Conservation (phyloP, 2,329 filamentous ascomycete genomes). For the Ceratocystis harringtonii region DNA sequence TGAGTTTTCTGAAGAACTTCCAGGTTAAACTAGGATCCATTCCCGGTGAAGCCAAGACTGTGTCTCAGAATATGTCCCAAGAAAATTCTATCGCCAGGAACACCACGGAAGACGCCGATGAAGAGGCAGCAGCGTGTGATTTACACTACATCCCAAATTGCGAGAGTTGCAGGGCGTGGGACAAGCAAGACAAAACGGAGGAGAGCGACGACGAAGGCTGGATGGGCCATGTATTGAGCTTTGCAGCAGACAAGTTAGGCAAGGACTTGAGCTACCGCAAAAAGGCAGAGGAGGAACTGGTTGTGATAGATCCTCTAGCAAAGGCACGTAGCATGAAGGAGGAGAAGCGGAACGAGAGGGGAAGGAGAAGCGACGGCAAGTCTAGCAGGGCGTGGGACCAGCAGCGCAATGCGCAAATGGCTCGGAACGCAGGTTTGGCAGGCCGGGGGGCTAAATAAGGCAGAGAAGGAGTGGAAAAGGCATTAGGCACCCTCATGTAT, state of each 20-base stretch:
- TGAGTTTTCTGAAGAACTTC: slow-evolving; percentile 17
- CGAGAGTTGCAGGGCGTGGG: slow-evolving; percentile 80
- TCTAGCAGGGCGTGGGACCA: slow-evolving; percentile 44
- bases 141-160: slow-evolving; percentile 93
- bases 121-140: slow-evolving; percentile 69
- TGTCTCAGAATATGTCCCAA: neutral
- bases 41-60: neutral
- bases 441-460: slow-evolving; percentile 41
- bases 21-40: slow-evolving; percentile 7
- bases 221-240: slow-evolving; percentile 75
- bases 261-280: slow-evolving; percentile 84
- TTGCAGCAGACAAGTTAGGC: slow-evolving; percentile 76
- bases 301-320: slow-evolving; percentile 85
- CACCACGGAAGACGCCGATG: slow-evolving; percentile 32
- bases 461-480: neutral
- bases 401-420: slow-evolving; percentile 41
- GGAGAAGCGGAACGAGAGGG: slow-evolving; percentile 45
- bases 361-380: slow-evolving; percentile 35
- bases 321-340: slow-evolving; percentile 59
- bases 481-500: neutral
- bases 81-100: neutral
- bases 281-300: slow-evolving; percentile 78
- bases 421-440: slow-evolving; percentile 36
- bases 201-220: slow-evolving; percentile 44
- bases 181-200: slow-evolving; percentile 43